Evolutionary conservation across 129 eudicot species (phyloP), one percentile per base, ranked within the genome.

Genomic region (Calendula officinalis): DNA sequence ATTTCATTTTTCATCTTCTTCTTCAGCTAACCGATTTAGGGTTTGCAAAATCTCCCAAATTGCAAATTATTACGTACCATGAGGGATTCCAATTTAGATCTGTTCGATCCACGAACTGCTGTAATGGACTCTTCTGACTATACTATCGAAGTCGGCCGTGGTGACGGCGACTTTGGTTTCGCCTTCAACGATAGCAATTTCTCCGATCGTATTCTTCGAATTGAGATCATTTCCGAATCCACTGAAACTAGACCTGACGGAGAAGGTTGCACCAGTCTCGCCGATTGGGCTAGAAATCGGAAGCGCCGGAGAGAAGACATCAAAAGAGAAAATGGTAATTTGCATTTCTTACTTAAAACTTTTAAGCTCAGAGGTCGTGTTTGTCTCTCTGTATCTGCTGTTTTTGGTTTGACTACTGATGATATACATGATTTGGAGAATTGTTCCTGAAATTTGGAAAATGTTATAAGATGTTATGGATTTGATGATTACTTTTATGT

Each of bases 131-230:
- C 95, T 22, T 70, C 97, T 35, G 90, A 80, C 62, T 77, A 59
- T 36, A 55, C 94, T 11, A 44, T 52, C 63, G 78, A 87, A 35
- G 72, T 34, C 75, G 77, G 74, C 46, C 71, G 76, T 14, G 83
- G 90, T 49, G 90, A 88, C 78, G 86, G 80, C 27, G 94, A 91
- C 81, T 91, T 91, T 52, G 96, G 85, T 5, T 91, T 91, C 74
- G 98, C 98, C 8, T 91, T 91, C 72, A 81, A 91, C 69, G 94
- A 91, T 49, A 84, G 95, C 80, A 91, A 87, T 64, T 91, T 91
- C 54, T 87, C 96, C 56, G 98, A 91, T 71, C 80, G 98, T 15
- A 66, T 81, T 17, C 81, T 91, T 10, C 78, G 79, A 64, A 91
- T 91, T 51, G 98, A 91, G 80, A 83, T 91, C 14, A 52, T 91